Conservation (phyloP, 805 yeast genomes). For the Ogataea philodendri region DNA sequence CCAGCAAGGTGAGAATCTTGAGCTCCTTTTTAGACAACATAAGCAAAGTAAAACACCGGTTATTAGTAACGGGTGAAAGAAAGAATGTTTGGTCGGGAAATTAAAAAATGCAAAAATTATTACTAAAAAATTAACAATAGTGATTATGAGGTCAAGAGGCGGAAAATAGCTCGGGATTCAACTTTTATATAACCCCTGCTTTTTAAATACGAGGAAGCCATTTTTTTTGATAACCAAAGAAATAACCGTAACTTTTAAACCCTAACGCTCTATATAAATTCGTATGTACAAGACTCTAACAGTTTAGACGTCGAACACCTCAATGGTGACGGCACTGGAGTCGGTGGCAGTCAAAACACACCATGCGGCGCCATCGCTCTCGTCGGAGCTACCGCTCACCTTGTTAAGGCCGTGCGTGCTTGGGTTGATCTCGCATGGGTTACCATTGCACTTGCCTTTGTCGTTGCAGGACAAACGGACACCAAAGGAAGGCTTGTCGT, state of each 20-base stretch:
- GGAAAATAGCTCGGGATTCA: no score
- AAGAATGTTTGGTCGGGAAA: background rate
- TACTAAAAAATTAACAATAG: background rate
- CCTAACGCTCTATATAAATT: slow-evolving; percentile 1
- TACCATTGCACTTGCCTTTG: slow-evolving; percentile 66
- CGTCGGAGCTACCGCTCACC: slow-evolving; percentile 39
- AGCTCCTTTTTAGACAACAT: slow-evolving; percentile 50
- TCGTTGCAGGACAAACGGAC: slow-evolving; percentile 72
- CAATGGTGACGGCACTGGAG: slow-evolving; percentile 64
- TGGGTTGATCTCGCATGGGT: slow-evolving; percentile 82
- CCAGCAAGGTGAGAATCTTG: slow-evolving; percentile 68
- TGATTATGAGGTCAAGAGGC: no score
- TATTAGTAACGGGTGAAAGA: background rate
- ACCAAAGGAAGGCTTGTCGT: slow-evolving; percentile 64
- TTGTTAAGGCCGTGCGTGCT: slow-evolving; percentile 56
- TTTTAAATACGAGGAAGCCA: background rate
- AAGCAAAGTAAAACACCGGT: slow-evolving; percentile 10
- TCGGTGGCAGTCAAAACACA: slow-evolving; percentile 79
- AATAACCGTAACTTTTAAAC: no score
- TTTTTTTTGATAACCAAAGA: background rate
- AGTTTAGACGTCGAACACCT: slow-evolving; percentile 50
- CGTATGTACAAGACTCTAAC: slow-evolving; percentile 1
- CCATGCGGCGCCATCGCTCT: slow-evolving; percentile 58
- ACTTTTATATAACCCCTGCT: no score
- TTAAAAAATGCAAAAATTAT: background rate